Conservation (phyloP, 2,329 filamentous ascomycete genomes). For the Hypocreales sp. region DNA sequence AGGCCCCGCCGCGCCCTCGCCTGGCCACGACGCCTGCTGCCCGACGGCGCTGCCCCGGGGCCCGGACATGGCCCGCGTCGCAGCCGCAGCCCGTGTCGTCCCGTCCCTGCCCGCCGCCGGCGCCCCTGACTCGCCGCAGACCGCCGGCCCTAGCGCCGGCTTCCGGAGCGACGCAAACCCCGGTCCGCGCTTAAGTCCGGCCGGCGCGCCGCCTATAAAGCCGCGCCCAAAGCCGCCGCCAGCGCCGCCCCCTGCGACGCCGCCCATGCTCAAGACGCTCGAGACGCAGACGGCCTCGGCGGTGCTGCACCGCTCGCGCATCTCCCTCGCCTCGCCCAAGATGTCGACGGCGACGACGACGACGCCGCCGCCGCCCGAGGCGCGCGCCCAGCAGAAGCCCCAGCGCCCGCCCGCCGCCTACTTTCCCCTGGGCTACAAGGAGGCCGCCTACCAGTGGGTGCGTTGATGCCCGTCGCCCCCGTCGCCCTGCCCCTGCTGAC, state of each 20-base stretch:
- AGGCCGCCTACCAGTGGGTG: constrained; percentile 85
- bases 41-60: too few relatives aligned
- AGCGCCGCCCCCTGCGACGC: not conserved
- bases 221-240: not conserved
- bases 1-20: too few relatives aligned
- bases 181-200: constrained; percentile 6
- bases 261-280: constrained; percentile 27
- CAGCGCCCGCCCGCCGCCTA: constrained; percentile 22
- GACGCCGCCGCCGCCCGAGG: constrained; percentile 3
- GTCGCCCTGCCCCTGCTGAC: too few relatives aligned
- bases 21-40: too few relatives aligned
- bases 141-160: too few relatives aligned
- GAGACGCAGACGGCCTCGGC: constrained; percentile 20
- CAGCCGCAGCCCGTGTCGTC: too few relatives aligned
- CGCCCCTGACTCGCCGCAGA: too few relatives aligned
- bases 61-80: too few relatives aligned
- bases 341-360: constrained; percentile 13
- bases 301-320: constrained; percentile 24
- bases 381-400: constrained; percentile 9
- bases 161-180: constrained; percentile 6
- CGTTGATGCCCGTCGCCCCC: too few relatives aligned
- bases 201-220: too few relatives aligned
- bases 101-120: too few relatives aligned
- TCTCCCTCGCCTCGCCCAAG: constrained; percentile 15
- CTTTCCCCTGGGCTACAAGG: constrained; percentile 85